phyloP scores from a whole-genome alignment of 495 filamentous ascomycete genomes.

The Alectoria sarmentosa region DNA sequence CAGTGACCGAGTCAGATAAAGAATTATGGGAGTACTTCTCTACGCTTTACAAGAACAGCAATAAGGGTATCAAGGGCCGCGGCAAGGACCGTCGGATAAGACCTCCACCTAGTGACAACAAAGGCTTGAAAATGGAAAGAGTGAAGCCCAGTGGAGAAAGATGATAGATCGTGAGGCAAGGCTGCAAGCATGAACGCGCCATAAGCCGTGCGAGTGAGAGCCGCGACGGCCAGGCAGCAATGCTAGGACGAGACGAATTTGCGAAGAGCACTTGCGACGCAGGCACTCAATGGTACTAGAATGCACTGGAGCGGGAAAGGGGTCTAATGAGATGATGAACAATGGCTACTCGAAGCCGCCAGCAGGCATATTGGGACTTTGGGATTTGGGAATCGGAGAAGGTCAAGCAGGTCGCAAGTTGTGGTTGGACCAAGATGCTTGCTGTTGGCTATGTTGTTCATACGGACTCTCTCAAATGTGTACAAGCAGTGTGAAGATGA shows the following conservation, averaged over 20 bases:
- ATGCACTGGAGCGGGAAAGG: neutral
- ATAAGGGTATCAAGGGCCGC: slow-evolving; percentile 89
- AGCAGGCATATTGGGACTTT: neutral
- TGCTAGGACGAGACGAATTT: neutral
- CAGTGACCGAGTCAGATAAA: slow-evolving; percentile 60
- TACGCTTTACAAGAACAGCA: slow-evolving; percentile 84
- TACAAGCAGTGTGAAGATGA: neutral
- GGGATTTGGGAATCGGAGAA: too few species aligned
- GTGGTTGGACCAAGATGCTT: neutral
- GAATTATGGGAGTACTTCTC: slow-evolving; percentile 84
- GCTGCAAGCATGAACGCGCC: neutral
- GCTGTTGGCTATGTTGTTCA: neutral
- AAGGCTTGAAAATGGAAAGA: slow-evolving; percentile 3
- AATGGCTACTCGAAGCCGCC: neutral
- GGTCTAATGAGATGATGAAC: neutral
- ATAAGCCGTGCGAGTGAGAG: neutral
- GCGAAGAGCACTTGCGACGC: neutral
- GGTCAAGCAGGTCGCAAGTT: too few species aligned
- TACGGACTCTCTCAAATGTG: neutral
- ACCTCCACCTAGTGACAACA: neutral
- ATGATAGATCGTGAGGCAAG: neutral
- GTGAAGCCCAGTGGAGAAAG: neutral
- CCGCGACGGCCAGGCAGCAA: neutral
- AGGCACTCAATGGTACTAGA: neutral
- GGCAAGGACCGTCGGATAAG: slow-evolving; percentile 60